Base-by-base conservation (phyloP, 108 stramenopile genomes). In the Epipyxis sp. region DNA sequence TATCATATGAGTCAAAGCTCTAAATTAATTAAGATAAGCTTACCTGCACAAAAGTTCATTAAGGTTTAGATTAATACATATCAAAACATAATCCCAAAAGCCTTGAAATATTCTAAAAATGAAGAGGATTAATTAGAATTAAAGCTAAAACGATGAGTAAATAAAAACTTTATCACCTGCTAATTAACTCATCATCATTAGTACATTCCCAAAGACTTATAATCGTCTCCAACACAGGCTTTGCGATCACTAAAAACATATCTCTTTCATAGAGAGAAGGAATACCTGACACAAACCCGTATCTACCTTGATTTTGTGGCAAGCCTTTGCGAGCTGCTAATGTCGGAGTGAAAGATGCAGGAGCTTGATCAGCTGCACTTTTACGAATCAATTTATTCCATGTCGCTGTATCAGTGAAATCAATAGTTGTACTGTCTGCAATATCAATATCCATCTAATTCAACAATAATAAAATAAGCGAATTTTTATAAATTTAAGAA, bases 241-340 rank as follows among this genome's bases (percentile, higher is more conserved):
- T 67, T 39, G 65, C 65, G 6, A 67, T 20, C 37, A 67, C 65
- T 13, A 6, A 20, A 67, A 67, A 67, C 65, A 67, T 67, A 67
- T 67, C 65, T 67, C 13, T 67, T 67, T 67, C 65, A 43, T 67
- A 43, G 6, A 20, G 6, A 6, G 65, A 67, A 42, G 20, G 6
- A 20, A 43, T 68, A 25, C 65, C 65, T 16, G 20, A 13, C 29
- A 20, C 40, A 41, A 13, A 41, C 40, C 13, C 35, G 20, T 37
- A 25, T 68, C 65, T 20, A 41, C 40, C n/a, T n/a, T n/a, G n/a
- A n/a, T n/a, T n/a, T n/a, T n/a, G n/a, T n/a, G n/a, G n/a, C n/a
- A n/a, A n/a, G n/a, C n/a, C n/a, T n/a, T n/a, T n/a, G n/a, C n/a
- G n/a, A n/a, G n/a, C n/a, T n/a, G n/a, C n/a, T n/a, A n/a, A n/a